These are phyloP conservation scores for Cryptosporidium ryanae DNA, from an alignment of 169 alveolate species.

Conservation along the genomic window DNA sequence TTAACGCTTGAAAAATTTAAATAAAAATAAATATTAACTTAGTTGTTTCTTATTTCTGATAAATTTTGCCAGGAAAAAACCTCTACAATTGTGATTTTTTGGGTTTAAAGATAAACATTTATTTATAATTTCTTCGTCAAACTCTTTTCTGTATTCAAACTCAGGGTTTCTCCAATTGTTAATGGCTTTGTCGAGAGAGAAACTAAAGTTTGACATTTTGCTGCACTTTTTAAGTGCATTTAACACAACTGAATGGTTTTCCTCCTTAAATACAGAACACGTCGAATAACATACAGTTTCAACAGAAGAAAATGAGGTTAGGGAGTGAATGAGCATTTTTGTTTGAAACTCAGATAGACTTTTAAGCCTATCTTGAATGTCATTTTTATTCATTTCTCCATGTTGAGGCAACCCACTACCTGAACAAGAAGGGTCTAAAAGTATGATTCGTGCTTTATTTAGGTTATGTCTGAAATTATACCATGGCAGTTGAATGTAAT, in stretches of 20 bases:
- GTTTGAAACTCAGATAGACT: constrained; percentile 77
- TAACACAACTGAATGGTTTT: constrained; percentile 78
- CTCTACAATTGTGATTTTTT: constrained; percentile 77
- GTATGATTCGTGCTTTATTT: constrained; percentile 15
- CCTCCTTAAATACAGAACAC: constrained; percentile 79
- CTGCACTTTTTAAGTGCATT: constrained; percentile 28
- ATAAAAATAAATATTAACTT: neutral
- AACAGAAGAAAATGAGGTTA: constrained; percentile 73
- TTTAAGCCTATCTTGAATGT: constrained; percentile 45
- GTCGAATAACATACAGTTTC: constrained; percentile 79
- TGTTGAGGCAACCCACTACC: constrained; percentile 82
- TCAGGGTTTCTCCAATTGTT: neutral
- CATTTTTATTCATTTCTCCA: neutral
- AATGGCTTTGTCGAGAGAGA: constrained; percentile 23
- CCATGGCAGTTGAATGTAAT: constrained; percentile 33
- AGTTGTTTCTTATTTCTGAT: constrained; percentile 3
- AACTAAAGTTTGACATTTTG: neutral
- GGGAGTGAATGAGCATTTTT: constrained; percentile 77
- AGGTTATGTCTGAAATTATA: constrained; percentile 16
- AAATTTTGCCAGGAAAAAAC: constrained; percentile 78
- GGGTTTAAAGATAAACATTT: constrained; percentile 43
- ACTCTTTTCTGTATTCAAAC: neutral
- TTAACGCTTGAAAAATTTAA: neutral
- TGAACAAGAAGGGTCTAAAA: constrained; percentile 82
- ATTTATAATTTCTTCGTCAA: neutral